Conservation (phyloP, 208 protist species). For the Acanthamoeba sp. region DNA sequence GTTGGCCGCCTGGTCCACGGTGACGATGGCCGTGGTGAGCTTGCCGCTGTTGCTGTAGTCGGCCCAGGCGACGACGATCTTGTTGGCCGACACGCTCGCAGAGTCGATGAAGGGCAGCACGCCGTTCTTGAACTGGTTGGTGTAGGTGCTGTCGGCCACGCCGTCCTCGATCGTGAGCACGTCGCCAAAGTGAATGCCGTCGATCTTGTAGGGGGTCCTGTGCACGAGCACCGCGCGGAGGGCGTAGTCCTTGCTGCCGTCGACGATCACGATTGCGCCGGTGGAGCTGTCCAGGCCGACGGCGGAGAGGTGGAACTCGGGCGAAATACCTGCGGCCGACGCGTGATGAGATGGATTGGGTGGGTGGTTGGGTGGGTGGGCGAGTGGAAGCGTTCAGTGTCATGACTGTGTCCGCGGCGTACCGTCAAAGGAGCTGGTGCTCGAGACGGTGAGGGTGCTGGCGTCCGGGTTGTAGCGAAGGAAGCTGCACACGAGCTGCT, state of each 20-base stretch:
- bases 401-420: too few species aligned
- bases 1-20: background rate
- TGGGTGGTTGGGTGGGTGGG: too few species aligned
- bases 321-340: background rate
- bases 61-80: background rate
- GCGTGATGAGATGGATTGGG: too few species aligned
- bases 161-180: background rate
- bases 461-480: too few species aligned
- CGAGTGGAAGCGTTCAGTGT: too few species aligned
- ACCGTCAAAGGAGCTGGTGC: background rate
- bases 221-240: background rate
- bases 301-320: background rate
- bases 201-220: background rate
- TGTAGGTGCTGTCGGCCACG: background rate
- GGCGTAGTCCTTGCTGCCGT: background rate
- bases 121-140: background rate
- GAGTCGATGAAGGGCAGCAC: background rate
- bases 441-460: too few species aligned
- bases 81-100: background rate
- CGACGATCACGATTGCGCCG: background rate
- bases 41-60: slow-evolving; percentile 23
- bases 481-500: background rate
- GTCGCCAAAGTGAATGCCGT: background rate
- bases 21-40: slow-evolving; percentile 12
- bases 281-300: background rate